A percentile compares a stretch with the other conserved stretches of the same genome.
These are phyloP conservation scores for Corynascus novoguineensis DNA, from an alignment of 495 filamentous ascomycete genomes.

Conservation along the genomic window DNA sequence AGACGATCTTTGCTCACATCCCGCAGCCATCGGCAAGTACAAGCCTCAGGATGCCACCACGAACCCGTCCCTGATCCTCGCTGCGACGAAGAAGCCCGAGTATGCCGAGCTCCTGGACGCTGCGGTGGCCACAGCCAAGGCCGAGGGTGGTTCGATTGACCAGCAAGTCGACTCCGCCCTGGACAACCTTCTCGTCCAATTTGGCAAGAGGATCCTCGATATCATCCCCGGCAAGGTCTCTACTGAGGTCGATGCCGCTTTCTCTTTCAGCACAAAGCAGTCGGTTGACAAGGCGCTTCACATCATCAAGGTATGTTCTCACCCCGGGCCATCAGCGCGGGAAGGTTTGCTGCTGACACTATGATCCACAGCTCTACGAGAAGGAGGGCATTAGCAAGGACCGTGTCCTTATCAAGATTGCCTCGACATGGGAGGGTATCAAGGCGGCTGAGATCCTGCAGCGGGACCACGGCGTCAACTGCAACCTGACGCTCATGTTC, in stretches of 20 bases:
- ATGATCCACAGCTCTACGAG: constrained; percentile 71
- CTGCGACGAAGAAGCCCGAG: constrained; percentile 95
- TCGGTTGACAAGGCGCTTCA: constrained; percentile 95
- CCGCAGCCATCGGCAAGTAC: constrained; percentile 92
- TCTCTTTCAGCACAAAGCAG: constrained; percentile 90
- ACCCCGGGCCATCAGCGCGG: too few species aligned
- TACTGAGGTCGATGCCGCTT: constrained; percentile 93
- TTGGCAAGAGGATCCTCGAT: constrained; percentile 93
- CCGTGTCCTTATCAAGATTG: constrained; percentile 86
- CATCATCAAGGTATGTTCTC: constrained; percentile 78
- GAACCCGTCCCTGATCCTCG: constrained; percentile 97
- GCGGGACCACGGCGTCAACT: constrained; percentile 89
- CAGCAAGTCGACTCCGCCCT: constrained; percentile 75
- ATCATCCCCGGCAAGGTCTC: constrained; percentile 98
- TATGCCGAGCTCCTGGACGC: constrained; percentile 89
- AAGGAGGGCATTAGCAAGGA: constrained; percentile 85
- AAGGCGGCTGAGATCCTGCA: constrained; percentile 93
- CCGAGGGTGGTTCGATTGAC: constrained; percentile 58
- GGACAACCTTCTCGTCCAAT: constrained; percentile 93
- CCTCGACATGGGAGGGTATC: constrained; percentile 94
- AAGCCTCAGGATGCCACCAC: constrained; percentile 99
- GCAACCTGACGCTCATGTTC: constrained; percentile 99
- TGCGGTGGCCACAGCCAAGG: constrained; percentile 81
- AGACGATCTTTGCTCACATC: constrained; percentile 29
- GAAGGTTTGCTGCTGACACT: background rate